Evolutionary conservation across 371 early-diverging fungal species (phyloP), one percentile per base, ranked within the genome.

Genomic region (Apophysomyces elegans): DNA sequence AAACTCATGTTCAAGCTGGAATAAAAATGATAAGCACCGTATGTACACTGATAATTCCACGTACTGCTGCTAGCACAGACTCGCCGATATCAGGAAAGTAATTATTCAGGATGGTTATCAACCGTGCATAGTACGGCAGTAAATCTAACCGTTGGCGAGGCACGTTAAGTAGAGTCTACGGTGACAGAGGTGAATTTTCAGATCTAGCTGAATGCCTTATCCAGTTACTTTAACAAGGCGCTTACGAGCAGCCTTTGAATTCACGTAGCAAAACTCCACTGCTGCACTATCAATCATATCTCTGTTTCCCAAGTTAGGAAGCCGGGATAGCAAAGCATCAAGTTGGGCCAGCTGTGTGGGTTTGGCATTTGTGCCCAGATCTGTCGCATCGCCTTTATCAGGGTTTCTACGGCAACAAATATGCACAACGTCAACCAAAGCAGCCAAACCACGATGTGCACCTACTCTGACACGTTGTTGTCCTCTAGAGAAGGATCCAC

Each of bases 201-300:
- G 57, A 46, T 11, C 5, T 37, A 46, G 44, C 0, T 35, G n/a
- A 4, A 2, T 35, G 9, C 13, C 26, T 9, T n/a, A 46, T 59
- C n/a, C 45, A 21, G 9, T 32, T 64, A 84, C 84, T 65, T 88
- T 87, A 13, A 91, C 83, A 4, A 98, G 80, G 47, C 86, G 83
- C n/a, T 87, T 91, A 39, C 96, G 86, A 16, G 91, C 85, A 16
- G 79, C 75, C 66, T 94, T 95, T 56, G 86, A 89, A 77, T 96
- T 97, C 16, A 94, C 70, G 71, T 88, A 95, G 71, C 96, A 96
- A 77, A 97, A 97, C 47, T 97, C 95, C 13, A 96, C 90, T 0
- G 98, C 97, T 1, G 91, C 79, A 68, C 91, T 86, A 77, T 99
- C 98, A 41, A 95, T 91, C 68, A 89, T 73, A 43, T 93, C 95